These are phyloP conservation scores for Sisymbrium altissimum DNA, from an alignment of 345 rosid genomes.

Conservation along the genomic window DNA sequence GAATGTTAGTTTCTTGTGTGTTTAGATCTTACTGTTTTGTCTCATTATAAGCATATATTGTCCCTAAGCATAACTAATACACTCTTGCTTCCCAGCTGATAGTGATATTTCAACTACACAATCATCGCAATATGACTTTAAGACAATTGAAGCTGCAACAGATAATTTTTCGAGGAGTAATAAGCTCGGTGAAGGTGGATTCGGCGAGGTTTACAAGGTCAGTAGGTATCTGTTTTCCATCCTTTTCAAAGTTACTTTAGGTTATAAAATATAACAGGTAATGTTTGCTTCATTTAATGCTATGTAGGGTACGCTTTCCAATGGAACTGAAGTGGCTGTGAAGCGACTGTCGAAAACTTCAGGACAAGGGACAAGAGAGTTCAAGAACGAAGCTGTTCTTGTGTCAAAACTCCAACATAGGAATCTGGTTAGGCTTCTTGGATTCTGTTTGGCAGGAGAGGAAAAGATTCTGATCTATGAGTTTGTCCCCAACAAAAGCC, in stretches of 20 bases:
- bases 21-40: not conserved
- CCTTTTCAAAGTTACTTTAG: not conserved
- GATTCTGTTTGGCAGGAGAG: not conserved
- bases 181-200: conserved; percentile 63
- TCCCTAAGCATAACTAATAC: not conserved
- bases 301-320: not conserved
- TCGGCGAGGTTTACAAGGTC: conserved; percentile 60
- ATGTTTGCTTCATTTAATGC: not conserved
- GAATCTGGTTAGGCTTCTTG: not conserved
- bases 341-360: not conserved
- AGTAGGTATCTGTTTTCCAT: not conserved
- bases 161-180: conserved; percentile 41
- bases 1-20: conserved; percentile 20
- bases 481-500: not conserved
- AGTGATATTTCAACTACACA: conserved; percentile 19
- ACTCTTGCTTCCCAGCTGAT: conserved; percentile 23
- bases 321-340: not conserved
- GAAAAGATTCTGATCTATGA: not conserved
- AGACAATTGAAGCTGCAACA: conserved; percentile 43
- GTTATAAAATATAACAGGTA: not conserved
- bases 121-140: conserved; percentile 40
- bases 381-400: not conserved
- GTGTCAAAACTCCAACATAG: not conserved
- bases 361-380: not conserved
- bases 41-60: not conserved